Conservation (phyloP, 257 asterid species). For the Solanum stenotomum region DNA sequence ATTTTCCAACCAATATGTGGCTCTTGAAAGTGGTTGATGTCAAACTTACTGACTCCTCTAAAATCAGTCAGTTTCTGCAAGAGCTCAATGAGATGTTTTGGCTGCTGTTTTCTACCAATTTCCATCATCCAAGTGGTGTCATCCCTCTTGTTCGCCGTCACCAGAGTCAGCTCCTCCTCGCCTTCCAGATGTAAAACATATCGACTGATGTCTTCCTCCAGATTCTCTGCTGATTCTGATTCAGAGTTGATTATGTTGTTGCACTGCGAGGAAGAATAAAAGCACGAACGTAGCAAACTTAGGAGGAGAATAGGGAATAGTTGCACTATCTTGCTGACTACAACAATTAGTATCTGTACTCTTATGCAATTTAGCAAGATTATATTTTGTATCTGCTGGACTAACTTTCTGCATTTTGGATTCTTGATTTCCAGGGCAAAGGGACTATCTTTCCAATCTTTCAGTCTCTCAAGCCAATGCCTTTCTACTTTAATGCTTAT, state of each 20-base stretch:
- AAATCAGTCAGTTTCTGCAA: not conserved
- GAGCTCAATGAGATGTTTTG: not conserved
- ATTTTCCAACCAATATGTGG: not conserved
- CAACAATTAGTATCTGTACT: not conserved
- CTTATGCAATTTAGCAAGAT: not conserved
- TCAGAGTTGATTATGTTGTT: not conserved
- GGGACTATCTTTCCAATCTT: slow-evolving; percentile 2
- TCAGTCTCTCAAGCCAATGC: not conserved
- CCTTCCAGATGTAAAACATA: slow-evolving; percentile 13
- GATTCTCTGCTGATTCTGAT: not conserved
- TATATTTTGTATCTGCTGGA: not conserved
- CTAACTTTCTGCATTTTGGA: not conserved
- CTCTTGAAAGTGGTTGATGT: not conserved
- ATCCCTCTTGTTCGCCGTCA: not conserved
- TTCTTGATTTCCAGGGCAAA: not conserved
- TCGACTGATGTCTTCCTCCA: not conserved
- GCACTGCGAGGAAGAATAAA: not conserved
- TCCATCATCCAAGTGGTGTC: not conserved
- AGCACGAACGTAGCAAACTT: not conserved
- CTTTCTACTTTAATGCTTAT: not conserved
- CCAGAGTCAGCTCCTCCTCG: not conserved
- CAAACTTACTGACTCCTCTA: not conserved
- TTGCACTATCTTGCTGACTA: not conserved
- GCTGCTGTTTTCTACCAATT: slow-evolving; percentile 1
- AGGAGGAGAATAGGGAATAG: not conserved